Base-by-base conservation (phyloP, 73 alveolate genomes). In the Paramecium octaurelia region DNA sequence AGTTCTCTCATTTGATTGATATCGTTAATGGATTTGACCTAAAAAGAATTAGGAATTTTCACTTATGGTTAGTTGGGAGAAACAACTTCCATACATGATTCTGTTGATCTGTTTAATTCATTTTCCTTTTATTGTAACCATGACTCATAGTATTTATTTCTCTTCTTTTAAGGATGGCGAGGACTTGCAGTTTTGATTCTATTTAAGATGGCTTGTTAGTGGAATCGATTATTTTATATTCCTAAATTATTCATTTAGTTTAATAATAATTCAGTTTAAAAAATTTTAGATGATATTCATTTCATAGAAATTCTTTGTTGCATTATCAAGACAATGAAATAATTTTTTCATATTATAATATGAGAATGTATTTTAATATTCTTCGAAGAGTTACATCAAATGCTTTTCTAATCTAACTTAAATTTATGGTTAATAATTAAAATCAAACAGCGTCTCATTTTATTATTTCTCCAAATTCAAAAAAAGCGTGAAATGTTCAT, bases 241-340 rank as follows among this genome's bases (percentile, higher is more conserved):
- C 48, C 84, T 20, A 64, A 64, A 34, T 64, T 64, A 64, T 64
- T 64, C 84, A 64, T 64, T 64, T 31, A 64, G 46, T 64, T 31
- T 64, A 23, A 48, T 54, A 54, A 54, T n/a, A 54, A 64, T 16
- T 73, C 87, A 73, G 59, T 73, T 36, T 73, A 73, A 36, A 73
- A 73, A 73, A 73, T 73, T 73, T 36, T 73, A 34, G 59, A 73
- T 73, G 16, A 73, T 36, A 36, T 73, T 73, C 60, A 73, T 35
- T 38, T 73, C 31, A 73, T 73, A 73, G 21, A 73, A 73, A 38
- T 73, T 73, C 46, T 29, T 40, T 3, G 57, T 73, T 20, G 87
- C 87, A 36, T 73, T 73, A 38, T 73, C 87, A 31, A 73, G 46
- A 29, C 46, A 16, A 73, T 38, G 12, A 73, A 73, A 73, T 38